Evolutionary conservation across 768 basidiomycete genomes (phyloP).

Genomic region (Leucocoprinus sp.): DNA sequence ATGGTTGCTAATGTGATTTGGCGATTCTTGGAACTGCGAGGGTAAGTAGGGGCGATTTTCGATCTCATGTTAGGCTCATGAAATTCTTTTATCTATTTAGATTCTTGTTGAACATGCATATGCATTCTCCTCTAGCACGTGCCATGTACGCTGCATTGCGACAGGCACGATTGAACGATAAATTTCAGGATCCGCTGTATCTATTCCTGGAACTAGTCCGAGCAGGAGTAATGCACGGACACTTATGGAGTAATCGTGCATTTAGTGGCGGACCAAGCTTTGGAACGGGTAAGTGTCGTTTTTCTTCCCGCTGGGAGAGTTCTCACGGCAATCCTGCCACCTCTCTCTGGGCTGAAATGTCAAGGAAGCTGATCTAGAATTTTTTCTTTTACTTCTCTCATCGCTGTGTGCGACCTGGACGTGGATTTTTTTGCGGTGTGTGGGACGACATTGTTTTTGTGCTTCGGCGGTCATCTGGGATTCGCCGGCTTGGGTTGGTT

Average conservation of each 20-base stretch:
- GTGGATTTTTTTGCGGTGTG: too few species aligned
- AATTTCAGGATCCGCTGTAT: slow-evolving; percentile 96
- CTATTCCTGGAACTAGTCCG: slow-evolving; percentile 91
- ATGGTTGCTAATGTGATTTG: slow-evolving; percentile 97
- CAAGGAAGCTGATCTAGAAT: slow-evolving; percentile 8
- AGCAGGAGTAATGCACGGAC: slow-evolving; percentile 95
- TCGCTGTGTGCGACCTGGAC: neutral
- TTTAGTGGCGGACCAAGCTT: slow-evolving; percentile 96
- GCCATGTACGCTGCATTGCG: slow-evolving; percentile 84
- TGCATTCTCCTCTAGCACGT: slow-evolving; percentile 81
- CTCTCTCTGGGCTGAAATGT: neutral
- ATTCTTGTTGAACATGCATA: slow-evolving; percentile 83
- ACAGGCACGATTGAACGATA: slow-evolving; percentile 82
- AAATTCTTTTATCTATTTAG: too few species aligned
- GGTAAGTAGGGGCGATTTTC: slow-evolving; percentile 43
- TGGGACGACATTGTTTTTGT: neutral
- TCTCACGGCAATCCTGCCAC: slow-evolving; percentile 1
- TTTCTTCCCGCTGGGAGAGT: slow-evolving; percentile 15
- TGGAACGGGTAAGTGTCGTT: slow-evolving; percentile 59
- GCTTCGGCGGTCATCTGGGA: neutral
- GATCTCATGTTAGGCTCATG: too few species aligned
- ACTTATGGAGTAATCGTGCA: slow-evolving; percentile 79
- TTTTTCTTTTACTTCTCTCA: slow-evolving; percentile 3
- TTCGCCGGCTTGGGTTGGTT: neutral
- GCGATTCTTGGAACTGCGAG: slow-evolving; percentile 93